Evolutionary conservation across 805 yeast genomes (phyloP).

Genomic region (Kodamaea neixiangensis): DNA sequence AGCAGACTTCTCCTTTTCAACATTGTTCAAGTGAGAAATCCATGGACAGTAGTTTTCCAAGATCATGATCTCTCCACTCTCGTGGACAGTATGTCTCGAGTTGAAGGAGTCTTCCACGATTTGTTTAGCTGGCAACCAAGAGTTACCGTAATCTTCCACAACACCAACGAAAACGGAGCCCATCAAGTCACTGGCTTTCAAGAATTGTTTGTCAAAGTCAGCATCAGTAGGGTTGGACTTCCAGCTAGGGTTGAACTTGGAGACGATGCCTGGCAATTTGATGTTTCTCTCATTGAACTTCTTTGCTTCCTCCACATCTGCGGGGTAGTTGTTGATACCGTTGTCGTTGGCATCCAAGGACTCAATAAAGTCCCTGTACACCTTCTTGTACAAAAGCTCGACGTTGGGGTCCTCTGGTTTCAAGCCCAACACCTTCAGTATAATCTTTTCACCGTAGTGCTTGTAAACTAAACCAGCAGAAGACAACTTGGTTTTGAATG

Average conservation of each 20-base stretch:
- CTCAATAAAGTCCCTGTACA: conserved; percentile 87
- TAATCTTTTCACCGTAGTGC: conserved; percentile 75
- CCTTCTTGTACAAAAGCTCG: conserved; percentile 66
- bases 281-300: conserved; percentile 72
- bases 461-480: conserved; percentile 94
- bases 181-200: conserved; percentile 75
- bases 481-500: conserved; percentile 75
- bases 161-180: conserved; percentile 74
- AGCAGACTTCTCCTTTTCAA: conserved; percentile 62
- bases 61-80: conserved; percentile 71
- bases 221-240: conserved; percentile 65
- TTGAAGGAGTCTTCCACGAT: conserved; percentile 73
- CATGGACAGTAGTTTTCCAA: conserved; percentile 85
- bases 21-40: conserved; percentile 85
- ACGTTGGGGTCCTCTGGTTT: conserved; percentile 43
- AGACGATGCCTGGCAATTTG: conserved; percentile 74
- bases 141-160: conserved; percentile 69
- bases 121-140: conserved; percentile 90
- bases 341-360: conserved; percentile 95
- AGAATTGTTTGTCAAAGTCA: conserved; percentile 65
- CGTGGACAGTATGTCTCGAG: conserved; percentile 59
- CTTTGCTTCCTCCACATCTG: conserved; percentile 53
- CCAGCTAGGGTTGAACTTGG: conserved; percentile 86
- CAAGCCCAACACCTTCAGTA: conserved; percentile 51
- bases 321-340: conserved; percentile 73